Percentiles rank a stretch among this genome's conserved stretches.
Conservation (phyloP, 306 rosid genomes). For the Pachyrhizus erosus region DNA sequence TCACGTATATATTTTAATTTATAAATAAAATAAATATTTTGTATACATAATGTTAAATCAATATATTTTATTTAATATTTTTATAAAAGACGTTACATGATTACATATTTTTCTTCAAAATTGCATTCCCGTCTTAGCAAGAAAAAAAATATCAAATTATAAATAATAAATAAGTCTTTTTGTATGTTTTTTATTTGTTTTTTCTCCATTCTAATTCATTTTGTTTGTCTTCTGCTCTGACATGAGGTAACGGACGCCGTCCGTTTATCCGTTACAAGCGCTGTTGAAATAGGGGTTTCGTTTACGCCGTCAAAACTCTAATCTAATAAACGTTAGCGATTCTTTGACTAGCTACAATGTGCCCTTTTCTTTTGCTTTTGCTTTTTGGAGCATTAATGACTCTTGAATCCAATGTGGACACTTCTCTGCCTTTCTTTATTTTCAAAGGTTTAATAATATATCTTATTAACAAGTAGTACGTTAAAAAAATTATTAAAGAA, state of each 20-base stretch:
- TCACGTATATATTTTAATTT: too few relatives aligned
- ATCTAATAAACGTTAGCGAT: neutral
- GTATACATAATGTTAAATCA: neutral
- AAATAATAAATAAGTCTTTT: neutral
- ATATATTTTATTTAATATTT: neutral
- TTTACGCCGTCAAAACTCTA: conserved; percentile 35
- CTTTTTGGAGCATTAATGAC: conserved; percentile 49
- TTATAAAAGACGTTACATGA: neutral
- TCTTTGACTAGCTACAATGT: conserved; percentile 25
- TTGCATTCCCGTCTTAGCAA: neutral
- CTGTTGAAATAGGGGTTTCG: conserved; percentile 39
- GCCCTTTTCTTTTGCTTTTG: conserved; percentile 45
- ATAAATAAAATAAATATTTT: too few relatives aligned
- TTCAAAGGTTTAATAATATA: neutral
- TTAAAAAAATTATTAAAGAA: neutral
- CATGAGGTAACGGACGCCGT: conserved; percentile 52
- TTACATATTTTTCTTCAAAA: neutral
- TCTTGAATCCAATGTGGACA: conserved; percentile 28
- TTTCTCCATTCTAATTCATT: neutral
- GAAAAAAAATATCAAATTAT: neutral
- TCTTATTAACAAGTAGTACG: neutral
- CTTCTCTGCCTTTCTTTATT: neutral
- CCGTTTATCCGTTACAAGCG: conserved; percentile 55
- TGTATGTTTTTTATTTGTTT: neutral
- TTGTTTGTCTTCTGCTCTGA: neutral